A percentile compares a stretch with the other conserved stretches of the same genome.
Evolutionary conservation across 2,329 filamentous ascomycete species (phyloP).

Genomic region (Colletotrichum musicola): DNA sequence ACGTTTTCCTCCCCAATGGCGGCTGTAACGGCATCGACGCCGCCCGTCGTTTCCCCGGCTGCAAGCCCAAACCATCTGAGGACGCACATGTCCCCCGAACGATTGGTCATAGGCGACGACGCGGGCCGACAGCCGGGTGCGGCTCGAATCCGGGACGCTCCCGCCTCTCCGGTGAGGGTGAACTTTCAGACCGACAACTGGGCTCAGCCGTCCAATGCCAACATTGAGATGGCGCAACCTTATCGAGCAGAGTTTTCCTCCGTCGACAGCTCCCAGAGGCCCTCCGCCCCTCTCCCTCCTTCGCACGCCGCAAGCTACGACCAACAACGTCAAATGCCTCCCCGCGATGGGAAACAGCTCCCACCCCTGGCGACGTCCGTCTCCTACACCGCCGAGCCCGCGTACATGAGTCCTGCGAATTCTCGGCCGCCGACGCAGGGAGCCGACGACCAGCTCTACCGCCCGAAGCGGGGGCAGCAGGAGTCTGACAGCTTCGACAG

Average conservation of each 20-base stretch:
- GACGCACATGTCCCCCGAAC: constrained; percentile 49
- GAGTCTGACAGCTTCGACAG: constrained; percentile 50
- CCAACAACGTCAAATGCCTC: constrained; percentile 33
- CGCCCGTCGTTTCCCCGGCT: constrained; percentile 48
- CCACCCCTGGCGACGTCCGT: constrained; percentile 31
- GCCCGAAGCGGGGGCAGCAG: constrained; percentile 11
- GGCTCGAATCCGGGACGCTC: constrained; percentile 63
- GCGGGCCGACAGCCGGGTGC: constrained; percentile 51
- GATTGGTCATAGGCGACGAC: constrained; percentile 46
- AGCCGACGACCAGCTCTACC: constrained; percentile 15
- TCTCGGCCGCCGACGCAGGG: constrained; percentile 18
- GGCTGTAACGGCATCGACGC: constrained; percentile 41
- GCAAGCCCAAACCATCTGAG: constrained; percentile 45
- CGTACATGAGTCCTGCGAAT: constrained; percentile 8
- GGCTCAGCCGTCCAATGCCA: constrained; percentile 64
- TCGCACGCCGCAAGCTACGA: constrained; percentile 47
- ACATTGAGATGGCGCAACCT: constrained; percentile 59
- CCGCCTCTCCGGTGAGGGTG: constrained; percentile 68
- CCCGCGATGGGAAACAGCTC: constrained; percentile 24
- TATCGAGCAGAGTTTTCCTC: constrained; percentile 44
- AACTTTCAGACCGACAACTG: constrained; percentile 67
- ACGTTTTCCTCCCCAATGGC: constrained; percentile 22
- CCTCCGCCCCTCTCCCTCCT: constrained; percentile 52
- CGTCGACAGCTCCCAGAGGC: constrained; percentile 45
- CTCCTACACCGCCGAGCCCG: constrained; percentile 27